Evolutionary conservation across 805 yeast species (phyloP), one percentile per base, ranked within the genome.

Genomic region (Millerozyma acaciae): DNA sequence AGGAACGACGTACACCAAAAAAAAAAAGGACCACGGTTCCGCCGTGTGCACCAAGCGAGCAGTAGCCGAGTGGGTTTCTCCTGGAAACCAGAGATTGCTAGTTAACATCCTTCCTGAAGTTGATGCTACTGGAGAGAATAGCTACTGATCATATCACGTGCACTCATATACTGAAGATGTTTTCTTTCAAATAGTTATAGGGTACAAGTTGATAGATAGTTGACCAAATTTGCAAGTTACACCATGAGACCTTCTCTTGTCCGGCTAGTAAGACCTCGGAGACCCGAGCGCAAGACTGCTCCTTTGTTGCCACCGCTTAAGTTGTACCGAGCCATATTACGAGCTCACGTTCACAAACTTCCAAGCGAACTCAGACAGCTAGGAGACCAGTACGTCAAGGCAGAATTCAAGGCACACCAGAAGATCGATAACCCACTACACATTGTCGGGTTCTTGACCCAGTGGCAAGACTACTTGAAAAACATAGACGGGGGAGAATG

Each of bases 331-430:
- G 73, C 81, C n/a, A 78, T 93, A 24, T 66, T 93, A 35, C 68
- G 97, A 34, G 89, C 95, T 1, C 97, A 93, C 39, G 40, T 42
- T 16, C 59, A 60, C 65, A 44, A 66, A 55, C 68, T 93, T n/a
- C 86, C 89, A 0, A 57, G 62, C 3, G 77, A 78, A 30, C 82
- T 83, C 40, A 70, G 95, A 37, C 72, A 78, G 33, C 68, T 93
- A 15, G 99, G 98, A 4, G 96, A 93, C 57, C 71, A 77, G 44
- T 93, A 93, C 55, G 96, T 90, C 32, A 84, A 79, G 53, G 75
- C 80, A 21, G 99, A 93, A 62, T 93, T 93, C 66, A 78, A 79
- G 48, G 81, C 89, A 5, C 98, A 93, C 60, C 75, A 78, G 39
- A 59, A 66, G 30, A 73, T 82, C 5, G 96, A 87, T 44, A 88